These are phyloP conservation scores for Crithidia fasciculata DNA, from an alignment of 208 protist genomes.

Conservation along the genomic window DNA sequence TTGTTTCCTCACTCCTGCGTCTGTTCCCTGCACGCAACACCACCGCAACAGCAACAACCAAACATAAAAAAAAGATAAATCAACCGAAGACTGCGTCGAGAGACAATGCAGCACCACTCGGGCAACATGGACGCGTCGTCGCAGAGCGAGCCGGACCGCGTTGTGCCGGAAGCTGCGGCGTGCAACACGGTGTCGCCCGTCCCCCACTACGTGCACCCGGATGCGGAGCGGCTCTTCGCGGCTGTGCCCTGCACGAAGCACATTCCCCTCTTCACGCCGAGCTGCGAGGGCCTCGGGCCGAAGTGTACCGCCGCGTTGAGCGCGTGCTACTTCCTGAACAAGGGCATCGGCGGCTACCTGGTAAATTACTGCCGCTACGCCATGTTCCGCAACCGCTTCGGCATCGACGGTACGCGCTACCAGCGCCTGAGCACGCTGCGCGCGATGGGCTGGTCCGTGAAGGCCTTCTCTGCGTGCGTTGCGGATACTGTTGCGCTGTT, in stretches of 20 bases:
- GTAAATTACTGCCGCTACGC: conserved; percentile 38
- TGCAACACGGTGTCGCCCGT: too few species aligned
- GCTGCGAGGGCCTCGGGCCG: conserved; percentile 45
- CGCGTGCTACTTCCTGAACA: conserved; percentile 49
- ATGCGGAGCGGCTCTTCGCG: conserved; percentile 24
- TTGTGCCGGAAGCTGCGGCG: too few species aligned
- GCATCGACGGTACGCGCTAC: conserved; percentile 46
- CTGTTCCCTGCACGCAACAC: too few species aligned
- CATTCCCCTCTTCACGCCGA: conserved; percentile 55
- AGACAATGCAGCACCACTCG: too few species aligned
- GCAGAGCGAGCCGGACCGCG: too few species aligned
- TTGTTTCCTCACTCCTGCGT: too few species aligned
- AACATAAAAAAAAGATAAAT: too few species aligned
- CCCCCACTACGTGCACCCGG: conserved; percentile 24
- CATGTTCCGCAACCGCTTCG: conserved; percentile 60
- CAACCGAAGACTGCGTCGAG: too few species aligned
- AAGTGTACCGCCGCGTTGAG: conserved; percentile 40
- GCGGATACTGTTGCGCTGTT: conserved; percentile 61
- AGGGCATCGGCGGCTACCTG: conserved; percentile 47
- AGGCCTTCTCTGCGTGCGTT: conserved; percentile 54
- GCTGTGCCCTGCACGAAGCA: conserved; percentile 20
- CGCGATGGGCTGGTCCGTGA: conserved; percentile 66
- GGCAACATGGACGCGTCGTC: too few species aligned
- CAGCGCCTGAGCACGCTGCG: conserved; percentile 54
- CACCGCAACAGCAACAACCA: too few species aligned